Base-by-base conservation (phyloP, 2,329 filamentous ascomycete genomes). In the Neoscytalidium dimidiatum region DNA sequence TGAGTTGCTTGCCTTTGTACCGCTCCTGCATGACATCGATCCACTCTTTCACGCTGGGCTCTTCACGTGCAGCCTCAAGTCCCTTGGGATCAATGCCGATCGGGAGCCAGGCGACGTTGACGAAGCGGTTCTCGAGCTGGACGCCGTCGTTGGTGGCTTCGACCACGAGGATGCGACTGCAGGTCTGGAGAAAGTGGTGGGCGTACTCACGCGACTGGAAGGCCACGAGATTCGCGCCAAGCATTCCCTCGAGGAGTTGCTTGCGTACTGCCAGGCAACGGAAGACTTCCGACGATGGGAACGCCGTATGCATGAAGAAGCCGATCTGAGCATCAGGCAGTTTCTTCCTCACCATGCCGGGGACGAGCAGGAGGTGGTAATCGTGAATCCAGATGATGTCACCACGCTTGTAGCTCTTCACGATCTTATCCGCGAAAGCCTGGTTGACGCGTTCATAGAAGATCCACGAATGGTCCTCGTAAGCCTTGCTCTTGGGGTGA, bases 401-500 rank as follows among this genome's bases (percentile, higher is more conserved):
- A 46, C 92, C 93, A 29, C 90, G 88, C 82, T 97, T 97, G 89
- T 94, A 98, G 79, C 94, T 92, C 76, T 90, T 90, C 53, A 96
- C 84, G 66, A 98, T 93, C 74, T 90, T 90, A 75, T 97, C 91
- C 33, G 94, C 94, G 78, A 98, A 97, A 3, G 90, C 92, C 77
- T 95, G 90, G 80, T 97, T 97, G 73, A 97, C 86, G 62, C 92
- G 92, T 74, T 93, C 90, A 72, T 98, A 98, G 81, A 92, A 96
- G 70, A 93, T 86, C 92, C 94, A 98, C 0, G 94, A 97, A 78
- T 98, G 94, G 71, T 98, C 94, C 77, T 96, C 91, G 76, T 97
- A 98, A 0, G 94, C 94, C 67, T 98, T 98, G 86, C 93, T 97
- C 84, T 97, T 97, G 28, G 94, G 94, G 74, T 96, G 96, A 75